Evolutionary conservation across 352 stramenopile genomes (phyloP).

Genomic region (Pythium rhizo-oryzae): DNA sequence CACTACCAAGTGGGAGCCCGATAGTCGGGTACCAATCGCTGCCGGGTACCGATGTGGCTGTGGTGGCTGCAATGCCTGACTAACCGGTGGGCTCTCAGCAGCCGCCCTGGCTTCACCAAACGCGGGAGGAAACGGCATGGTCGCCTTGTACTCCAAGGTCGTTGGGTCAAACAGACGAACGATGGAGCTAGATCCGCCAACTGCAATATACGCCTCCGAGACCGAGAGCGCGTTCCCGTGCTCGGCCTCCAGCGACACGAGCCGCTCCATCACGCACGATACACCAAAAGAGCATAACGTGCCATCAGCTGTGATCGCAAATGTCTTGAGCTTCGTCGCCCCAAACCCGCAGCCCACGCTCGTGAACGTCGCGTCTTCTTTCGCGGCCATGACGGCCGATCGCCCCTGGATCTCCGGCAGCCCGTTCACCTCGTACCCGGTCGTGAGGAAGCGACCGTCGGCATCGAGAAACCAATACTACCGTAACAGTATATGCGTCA

Average conservation of each 20-base stretch:
- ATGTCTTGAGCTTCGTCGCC: slow-evolving; percentile 62
- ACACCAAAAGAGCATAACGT: slow-evolving; percentile 80
- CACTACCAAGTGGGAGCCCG: slow-evolving; percentile 58
- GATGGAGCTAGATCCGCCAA: slow-evolving; percentile 63
- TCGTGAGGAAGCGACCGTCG: slow-evolving; percentile 50
- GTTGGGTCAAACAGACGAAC: slow-evolving; percentile 74
- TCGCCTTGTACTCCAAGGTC: slow-evolving; percentile 73
- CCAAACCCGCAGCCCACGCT: slow-evolving; percentile 68
- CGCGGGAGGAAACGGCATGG: slow-evolving; percentile 75
- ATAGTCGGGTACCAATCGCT: slow-evolving; percentile 57
- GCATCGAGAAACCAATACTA: slow-evolving; percentile 81
- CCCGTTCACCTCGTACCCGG: slow-evolving; percentile 53
- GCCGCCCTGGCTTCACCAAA: slow-evolving; percentile 52
- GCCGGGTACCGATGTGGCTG: slow-evolving; percentile 60
- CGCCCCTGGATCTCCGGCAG: slow-evolving; percentile 65
- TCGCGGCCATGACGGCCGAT: slow-evolving; percentile 59
- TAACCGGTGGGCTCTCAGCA: background rate
- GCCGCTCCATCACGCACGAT: slow-evolving; percentile 70
- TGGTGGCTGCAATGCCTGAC: slow-evolving; percentile 46
- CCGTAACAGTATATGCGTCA: background rate
- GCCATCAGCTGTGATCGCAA: slow-evolving; percentile 68
- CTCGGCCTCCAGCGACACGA: slow-evolving; percentile 70
- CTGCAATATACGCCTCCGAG: slow-evolving; percentile 72
- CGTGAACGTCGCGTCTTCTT: slow-evolving; percentile 69
- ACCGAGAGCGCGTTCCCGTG: slow-evolving; percentile 72